Percentiles rank a stretch among this genome's conserved stretches.
Conservation (phyloP, 2,329 filamentous ascomycete species). For the Scytalidium sp. region DNA sequence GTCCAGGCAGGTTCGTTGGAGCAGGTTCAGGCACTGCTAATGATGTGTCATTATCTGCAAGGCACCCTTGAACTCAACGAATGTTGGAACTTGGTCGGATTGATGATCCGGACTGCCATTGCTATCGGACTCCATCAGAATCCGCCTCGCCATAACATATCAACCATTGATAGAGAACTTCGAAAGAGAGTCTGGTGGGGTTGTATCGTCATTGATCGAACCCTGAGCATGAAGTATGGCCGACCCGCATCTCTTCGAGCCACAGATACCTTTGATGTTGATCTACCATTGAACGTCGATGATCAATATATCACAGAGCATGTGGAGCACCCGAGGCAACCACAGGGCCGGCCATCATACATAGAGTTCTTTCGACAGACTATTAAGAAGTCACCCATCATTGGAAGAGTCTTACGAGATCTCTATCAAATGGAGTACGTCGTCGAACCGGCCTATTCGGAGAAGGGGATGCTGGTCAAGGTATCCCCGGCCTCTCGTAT, state of each 20-base stretch:
- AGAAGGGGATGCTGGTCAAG: background rate
- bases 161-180: background rate
- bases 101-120: slow-evolving; percentile 28
- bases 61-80: slow-evolving; percentile 24
- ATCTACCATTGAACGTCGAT: slow-evolving; percentile 23
- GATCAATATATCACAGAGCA: slow-evolving; percentile 20
- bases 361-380: background rate
- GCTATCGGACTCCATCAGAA: slow-evolving; percentile 25
- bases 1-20: slow-evolving; percentile 23
- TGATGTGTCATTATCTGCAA: slow-evolving; percentile 27
- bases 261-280: slow-evolving; percentile 4
- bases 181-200: slow-evolving; percentile 1
- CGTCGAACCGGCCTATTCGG: background rate
- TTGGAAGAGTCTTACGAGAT: background rate
- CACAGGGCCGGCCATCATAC: background rate
- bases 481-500: background rate
- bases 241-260: background rate
- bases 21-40: slow-evolving; percentile 27
- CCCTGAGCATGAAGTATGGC: slow-evolving; percentile 1
- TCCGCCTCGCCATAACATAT: background rate
- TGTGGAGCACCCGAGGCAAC: background rate
- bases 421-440: background rate
- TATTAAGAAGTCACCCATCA: background rate
- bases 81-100: slow-evolving; percentile 28
- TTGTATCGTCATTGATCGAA: slow-evolving; percentile 1